These are phyloP conservation scores for Mucuna pruriens DNA, from an alignment of 306 rosid genomes.

Conservation along the genomic window DNA sequence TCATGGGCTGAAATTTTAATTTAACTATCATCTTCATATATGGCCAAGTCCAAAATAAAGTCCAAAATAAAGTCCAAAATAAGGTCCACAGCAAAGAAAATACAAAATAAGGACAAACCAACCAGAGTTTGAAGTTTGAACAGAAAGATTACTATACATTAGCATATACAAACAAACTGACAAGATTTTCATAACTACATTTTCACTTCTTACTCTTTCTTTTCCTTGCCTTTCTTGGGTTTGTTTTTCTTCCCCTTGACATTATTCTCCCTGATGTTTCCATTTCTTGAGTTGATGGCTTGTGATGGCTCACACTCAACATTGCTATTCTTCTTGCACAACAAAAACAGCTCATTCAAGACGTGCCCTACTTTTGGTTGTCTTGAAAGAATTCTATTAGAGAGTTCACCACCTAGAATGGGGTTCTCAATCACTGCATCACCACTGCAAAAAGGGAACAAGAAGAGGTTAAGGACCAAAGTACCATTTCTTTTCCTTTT, in stretches of 20 bases:
- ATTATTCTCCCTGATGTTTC: constrained; percentile 10
- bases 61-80: not conserved
- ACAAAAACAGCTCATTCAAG: not conserved
- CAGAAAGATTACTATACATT: not conserved
- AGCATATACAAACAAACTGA: not conserved
- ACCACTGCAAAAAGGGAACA: constrained; percentile 1
- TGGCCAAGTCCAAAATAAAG: not conserved
- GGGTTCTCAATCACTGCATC: not conserved
- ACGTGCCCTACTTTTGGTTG: not conserved
- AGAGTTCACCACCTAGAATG: constrained; percentile 10
- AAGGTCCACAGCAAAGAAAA: not conserved
- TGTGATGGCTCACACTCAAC: constrained; percentile 27
- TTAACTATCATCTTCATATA: not conserved
- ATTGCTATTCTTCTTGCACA: not conserved
- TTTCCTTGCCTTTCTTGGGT: constrained; percentile 10
- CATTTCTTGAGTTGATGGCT: constrained; percentile 17
- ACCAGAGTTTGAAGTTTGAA: not conserved
- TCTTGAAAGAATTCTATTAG: constrained; percentile 4
- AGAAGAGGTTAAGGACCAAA: not conserved
- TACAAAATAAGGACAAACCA: not conserved
- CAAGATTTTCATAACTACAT: not conserved
- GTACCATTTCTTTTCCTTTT: too few species aligned
- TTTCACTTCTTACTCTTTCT: constrained; percentile 35
- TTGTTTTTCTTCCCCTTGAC: constrained; percentile 29
- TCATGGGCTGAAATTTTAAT: too few species aligned